phyloP scores from a whole-genome alignment of 2,329 filamentous ascomycete species.

The Exophiala mesophila region DNA sequence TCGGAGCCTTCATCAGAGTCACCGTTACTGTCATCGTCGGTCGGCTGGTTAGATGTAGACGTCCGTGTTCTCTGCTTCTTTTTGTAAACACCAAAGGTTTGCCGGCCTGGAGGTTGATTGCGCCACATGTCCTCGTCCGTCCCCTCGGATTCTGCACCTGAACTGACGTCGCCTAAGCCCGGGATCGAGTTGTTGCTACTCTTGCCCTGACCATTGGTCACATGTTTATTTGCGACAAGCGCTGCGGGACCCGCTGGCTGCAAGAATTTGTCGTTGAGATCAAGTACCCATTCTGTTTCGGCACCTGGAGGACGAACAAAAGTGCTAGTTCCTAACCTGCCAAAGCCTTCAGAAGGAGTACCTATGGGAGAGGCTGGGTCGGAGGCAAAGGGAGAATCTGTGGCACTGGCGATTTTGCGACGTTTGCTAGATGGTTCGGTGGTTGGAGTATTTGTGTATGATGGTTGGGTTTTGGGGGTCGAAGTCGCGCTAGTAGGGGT shows the following conservation, averaged over 20 bases:
- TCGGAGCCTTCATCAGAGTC: conserved; percentile 10
- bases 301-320: conserved; percentile 14
- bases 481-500: conserved; percentile 3
- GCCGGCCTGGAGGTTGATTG: conserved; percentile 16
- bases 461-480: conserved; percentile 4
- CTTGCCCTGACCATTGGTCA: background rate
- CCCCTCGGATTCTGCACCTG: conserved; percentile 5
- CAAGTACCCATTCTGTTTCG: conserved; percentile 27
- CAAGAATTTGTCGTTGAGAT: conserved; percentile 12
- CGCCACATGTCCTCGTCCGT: conserved; percentile 18
- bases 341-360: conserved; percentile 8
- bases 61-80: conserved; percentile 9
- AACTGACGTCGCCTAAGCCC: background rate
- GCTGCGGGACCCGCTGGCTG: background rate
- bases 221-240: background rate
- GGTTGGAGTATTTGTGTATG: conserved; percentile 12
- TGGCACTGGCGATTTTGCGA: conserved; percentile 14
- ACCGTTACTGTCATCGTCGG: background rate
- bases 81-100: conserved; percentile 25
- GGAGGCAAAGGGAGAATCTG: conserved; percentile 4
- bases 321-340: conserved; percentile 16
- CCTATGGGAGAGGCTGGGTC: conserved; percentile 8
- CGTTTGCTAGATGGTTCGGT: conserved; percentile 20
- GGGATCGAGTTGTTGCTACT: background rate
- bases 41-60: background rate